Base-by-base conservation (phyloP, 305 asterid species). In the Rubia balearica region DNA sequence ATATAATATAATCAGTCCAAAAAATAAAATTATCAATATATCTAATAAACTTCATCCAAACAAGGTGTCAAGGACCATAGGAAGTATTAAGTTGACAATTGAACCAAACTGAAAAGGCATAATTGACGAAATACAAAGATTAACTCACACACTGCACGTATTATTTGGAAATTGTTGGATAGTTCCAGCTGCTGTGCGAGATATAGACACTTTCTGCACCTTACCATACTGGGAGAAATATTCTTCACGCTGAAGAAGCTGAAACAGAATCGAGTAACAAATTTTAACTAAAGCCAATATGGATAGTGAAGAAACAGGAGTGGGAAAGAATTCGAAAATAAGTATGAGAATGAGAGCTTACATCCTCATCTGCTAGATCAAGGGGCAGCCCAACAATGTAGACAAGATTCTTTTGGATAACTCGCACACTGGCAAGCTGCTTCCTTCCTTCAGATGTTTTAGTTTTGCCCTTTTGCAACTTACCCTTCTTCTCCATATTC, bases 91-190 rank as follows among this genome's bases (percentile, higher is more conserved):
- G 4, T n/a, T 56, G 33, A 56, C 27, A 7, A 17, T 36, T 33
- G 14, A 30, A 30, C 30, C 30, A 8, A 40, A 43, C 8, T 9
- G 19, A 40, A 53, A 53, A 6, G 40, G 9, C 30, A 36, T 8
- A 8, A 63, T 53, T 27, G 5, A 17, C 0, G 21, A 21, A 57
- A 1, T 1, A 21, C 2, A 21, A 13, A 40, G 24, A 36, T 61
- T 76, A 75, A 88, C 99, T 79, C 83, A 94, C 99, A 89, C 99
- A 82, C 99, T 91, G 81, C 99, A 91, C 68, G 98, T 89, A 82
- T 84, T 91, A 80, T 91, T 91, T 57, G 97, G 75, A 84, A 84
- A 91, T 40, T 94, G 91, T 83, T 94, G 99, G 77, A 94, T 88
- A 63, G 95, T 80, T 79, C 99, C 99, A 73, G 95, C 77, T 41